A percentile compares a stretch with the other conserved stretches of the same genome.
Conservation (phyloP, 176 grass and related monocot genomes). For the Oryza australiensis region DNA sequence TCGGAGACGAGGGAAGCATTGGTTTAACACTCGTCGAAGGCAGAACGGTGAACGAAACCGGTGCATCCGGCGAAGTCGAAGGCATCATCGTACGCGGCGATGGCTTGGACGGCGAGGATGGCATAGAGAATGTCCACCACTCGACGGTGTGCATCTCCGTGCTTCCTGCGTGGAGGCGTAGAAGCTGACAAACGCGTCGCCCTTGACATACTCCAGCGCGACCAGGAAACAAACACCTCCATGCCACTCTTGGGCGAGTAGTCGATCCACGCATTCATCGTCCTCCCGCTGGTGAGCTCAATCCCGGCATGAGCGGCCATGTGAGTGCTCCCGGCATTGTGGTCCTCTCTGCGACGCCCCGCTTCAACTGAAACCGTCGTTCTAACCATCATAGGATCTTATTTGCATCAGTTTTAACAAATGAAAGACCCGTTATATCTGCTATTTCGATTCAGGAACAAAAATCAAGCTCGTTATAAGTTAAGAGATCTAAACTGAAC, state of each 20-base stretch:
- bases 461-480: too few relatives aligned
- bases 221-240: slow-evolving; percentile 73
- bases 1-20: too few relatives aligned
- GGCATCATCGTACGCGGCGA: neutral
- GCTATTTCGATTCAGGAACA: too few relatives aligned
- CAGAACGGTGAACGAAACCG: neutral
- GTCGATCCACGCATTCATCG: slow-evolving; percentile 81
- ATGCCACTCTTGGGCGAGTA: slow-evolving; percentile 34
- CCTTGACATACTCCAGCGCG: slow-evolving; percentile 26
- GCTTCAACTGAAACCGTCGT: too few relatives aligned
- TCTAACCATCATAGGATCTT: too few relatives aligned
- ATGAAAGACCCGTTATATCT: too few relatives aligned
- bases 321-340: too few relatives aligned
- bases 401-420: too few relatives aligned
- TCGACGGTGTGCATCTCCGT: slow-evolving; percentile 87
- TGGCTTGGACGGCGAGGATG: slow-evolving; percentile 16
- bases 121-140: slow-evolving; percentile 86
- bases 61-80: neutral
- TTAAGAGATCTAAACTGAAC: too few relatives aligned
- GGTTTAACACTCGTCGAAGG: neutral
- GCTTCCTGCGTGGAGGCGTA: slow-evolving; percentile 84
- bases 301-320: too few relatives aligned
- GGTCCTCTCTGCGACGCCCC: too few relatives aligned
- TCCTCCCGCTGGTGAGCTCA: slow-evolving; percentile 60
- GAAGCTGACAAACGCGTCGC: slow-evolving; percentile 63